Evolutionary conservation across 2,329 filamentous ascomycete species (phyloP).

Genomic region (Apiospora sp.): DNA sequence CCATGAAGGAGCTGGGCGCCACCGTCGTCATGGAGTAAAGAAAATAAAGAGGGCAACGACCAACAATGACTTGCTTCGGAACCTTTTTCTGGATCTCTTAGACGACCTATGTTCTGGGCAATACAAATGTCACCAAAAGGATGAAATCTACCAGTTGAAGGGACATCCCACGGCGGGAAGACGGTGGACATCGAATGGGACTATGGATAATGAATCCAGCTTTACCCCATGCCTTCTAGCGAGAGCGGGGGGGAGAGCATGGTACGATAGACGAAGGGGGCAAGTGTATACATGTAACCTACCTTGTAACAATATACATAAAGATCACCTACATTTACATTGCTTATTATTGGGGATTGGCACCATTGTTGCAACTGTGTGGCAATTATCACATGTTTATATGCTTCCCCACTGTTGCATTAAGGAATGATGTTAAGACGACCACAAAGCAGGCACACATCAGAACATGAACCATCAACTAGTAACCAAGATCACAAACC

Average conservation of each 20-base stretch:
- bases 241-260: conserved; percentile 8
- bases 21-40: conserved; percentile 89
- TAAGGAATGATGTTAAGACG: no score
- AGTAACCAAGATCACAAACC: neutral
- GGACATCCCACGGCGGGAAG: neutral
- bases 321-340: conserved; percentile 10
- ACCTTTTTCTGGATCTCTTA: conserved; percentile 42
- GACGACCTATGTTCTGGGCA: neutral
- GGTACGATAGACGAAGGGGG: conserved; percentile 15
- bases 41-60: neutral
- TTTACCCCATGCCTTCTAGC: conserved; percentile 1
- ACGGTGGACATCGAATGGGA: neutral
- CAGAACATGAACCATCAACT: neutral
- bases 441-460: no score
- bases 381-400: neutral
- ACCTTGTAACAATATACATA: conserved; percentile 31
- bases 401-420: neutral
- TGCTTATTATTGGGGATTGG: neutral
- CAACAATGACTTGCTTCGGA: neutral
- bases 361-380: neutral
- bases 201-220: conserved; percentile 3
- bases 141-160: conserved; percentile 5
- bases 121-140: neutral
- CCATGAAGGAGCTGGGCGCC: conserved; percentile 91
- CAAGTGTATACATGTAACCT: conserved; percentile 30